These are phyloP conservation scores for Venturia oleaginea DNA, from an alignment of 2,329 filamentous ascomycete genomes.

Conservation along the genomic window DNA sequence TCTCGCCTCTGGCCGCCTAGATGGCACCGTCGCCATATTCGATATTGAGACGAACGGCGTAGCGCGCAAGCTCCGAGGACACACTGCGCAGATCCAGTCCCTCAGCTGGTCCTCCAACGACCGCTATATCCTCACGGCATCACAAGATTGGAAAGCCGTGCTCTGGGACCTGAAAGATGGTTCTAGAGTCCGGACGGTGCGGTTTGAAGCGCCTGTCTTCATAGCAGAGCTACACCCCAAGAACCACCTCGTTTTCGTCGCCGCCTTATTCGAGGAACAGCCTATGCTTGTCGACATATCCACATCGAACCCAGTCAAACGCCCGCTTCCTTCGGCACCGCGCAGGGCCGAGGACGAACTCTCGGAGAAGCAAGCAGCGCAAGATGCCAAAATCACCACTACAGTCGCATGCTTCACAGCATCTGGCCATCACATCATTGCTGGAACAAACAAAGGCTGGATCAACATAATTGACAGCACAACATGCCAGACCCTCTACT, in stretches of 20 bases:
- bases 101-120: conserved; percentile 82
- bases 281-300: conserved; percentile 79
- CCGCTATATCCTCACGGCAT: conserved; percentile 81
- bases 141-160: conserved; percentile 93
- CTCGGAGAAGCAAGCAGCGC: conserved; percentile 77
- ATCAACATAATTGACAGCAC: conserved; percentile 87
- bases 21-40: conserved; percentile 92
- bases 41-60: conserved; percentile 97
- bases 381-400: conserved; percentile 90
- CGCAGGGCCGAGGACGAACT: conserved; percentile 62
- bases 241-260: conserved; percentile 79
- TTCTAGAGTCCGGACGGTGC: conserved; percentile 67
- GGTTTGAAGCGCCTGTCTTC: conserved; percentile 88
- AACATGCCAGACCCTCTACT: conserved; percentile 76
- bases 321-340: conserved; percentile 71
- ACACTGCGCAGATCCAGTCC: conserved; percentile 88
- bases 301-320: conserved; percentile 60
- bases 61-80: conserved; percentile 84
- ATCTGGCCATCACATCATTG: conserved; percentile 77
- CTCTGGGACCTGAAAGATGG: conserved; percentile 83
- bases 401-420: conserved; percentile 85
- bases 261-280: conserved; percentile 87
- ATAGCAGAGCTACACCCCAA: conserved; percentile 90
- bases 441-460: conserved; percentile 91
- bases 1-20: conserved; percentile 84